Conservation (phyloP, 306 rosid species). For the Lagenaria siceraria region DNA sequence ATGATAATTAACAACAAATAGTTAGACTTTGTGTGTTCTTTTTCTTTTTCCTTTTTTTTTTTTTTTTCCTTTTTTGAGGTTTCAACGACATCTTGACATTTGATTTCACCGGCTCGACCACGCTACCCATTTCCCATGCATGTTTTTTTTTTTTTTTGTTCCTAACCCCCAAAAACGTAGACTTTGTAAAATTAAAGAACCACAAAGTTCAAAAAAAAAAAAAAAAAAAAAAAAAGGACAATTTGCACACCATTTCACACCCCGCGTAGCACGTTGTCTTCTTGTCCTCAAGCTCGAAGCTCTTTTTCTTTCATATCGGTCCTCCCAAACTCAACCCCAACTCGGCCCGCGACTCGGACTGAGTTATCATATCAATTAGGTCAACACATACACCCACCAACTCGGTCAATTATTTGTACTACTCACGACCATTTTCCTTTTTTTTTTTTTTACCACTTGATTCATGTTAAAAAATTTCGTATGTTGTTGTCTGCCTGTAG, state of each 20-base stretch:
- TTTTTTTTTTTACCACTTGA: not conserved
- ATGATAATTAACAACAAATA: not conserved
- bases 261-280: conserved; percentile 53
- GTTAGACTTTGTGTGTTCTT: conserved; percentile 14
- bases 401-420: conserved; percentile 28
- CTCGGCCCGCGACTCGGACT: conserved; percentile 31
- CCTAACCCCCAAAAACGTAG: conserved; percentile 20
- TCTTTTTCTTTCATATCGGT: not conserved
- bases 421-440: not conserved
- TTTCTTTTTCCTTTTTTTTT: not conserved
- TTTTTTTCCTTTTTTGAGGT: not conserved
- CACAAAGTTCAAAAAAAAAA: conserved; percentile 17
- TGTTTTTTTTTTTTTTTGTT: not conserved
- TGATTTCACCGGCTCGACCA: conserved; percentile 36
- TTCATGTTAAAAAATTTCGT: not conserved
- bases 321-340: conserved; percentile 3
- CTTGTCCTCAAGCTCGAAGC: not conserved
- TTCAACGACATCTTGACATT: conserved; percentile 24
- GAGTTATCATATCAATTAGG: not conserved
- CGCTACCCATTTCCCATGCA: conserved; percentile 55
- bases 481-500: not conserved
- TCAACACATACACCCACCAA: conserved; percentile 1
- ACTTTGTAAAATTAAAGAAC: conserved; percentile 13
- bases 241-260: conserved; percentile 50
- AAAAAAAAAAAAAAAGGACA: conserved; percentile 7